Conservation (phyloP, 176 grass and related monocot genomes). For the Eremochloa ophiuroides region DNA sequence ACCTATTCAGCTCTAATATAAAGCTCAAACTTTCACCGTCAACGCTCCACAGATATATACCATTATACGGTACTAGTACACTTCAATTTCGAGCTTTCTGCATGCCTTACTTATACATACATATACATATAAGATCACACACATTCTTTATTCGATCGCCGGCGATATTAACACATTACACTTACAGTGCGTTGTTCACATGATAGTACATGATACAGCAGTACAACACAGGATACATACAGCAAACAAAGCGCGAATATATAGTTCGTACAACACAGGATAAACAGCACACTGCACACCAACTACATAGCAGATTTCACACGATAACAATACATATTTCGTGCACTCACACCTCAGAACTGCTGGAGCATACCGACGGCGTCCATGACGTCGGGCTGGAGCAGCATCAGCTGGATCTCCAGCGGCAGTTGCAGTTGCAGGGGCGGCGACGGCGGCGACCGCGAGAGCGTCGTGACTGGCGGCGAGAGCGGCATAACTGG, state of each 20-base stretch:
- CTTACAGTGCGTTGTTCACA: background rate
- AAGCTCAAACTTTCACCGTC: no score
- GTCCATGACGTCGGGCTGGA: conserved; percentile 26
- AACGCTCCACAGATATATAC: no score
- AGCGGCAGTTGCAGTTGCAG: background rate
- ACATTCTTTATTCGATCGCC: background rate
- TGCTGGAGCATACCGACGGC: background rate
- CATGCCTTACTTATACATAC: background rate
- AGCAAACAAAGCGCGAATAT: background rate
- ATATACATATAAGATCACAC: background rate
- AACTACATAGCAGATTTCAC: background rate
- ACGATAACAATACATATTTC: background rate
- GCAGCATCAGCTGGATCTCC: conserved; percentile 4
- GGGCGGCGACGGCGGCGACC: background rate
- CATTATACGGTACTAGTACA: no score
- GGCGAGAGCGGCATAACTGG: background rate
- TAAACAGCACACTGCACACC: background rate
- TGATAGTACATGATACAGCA: background rate
- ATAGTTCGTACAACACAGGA: background rate
- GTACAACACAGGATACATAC: background rate
- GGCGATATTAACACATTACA: background rate
- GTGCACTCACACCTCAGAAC: background rate
- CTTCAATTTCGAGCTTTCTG: background rate
- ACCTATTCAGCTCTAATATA: no score
- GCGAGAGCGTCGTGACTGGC: background rate